Conservation (phyloP, 352 stramenopile species). For the Globisporangium uncinulatum region DNA sequence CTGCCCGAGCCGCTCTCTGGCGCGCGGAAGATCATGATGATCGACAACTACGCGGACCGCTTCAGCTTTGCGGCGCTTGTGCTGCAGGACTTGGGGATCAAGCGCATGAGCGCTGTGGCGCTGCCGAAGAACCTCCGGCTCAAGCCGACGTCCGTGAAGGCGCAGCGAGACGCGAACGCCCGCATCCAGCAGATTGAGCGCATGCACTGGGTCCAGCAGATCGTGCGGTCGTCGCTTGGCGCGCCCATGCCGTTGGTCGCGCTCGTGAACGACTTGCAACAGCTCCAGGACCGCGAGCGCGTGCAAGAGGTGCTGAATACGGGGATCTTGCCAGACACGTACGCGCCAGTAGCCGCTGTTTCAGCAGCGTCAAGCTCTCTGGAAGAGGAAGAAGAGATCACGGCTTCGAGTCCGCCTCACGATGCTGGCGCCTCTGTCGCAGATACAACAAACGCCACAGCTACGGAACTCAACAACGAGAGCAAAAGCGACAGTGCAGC, state of each 20-base stretch:
- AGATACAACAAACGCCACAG: neutral
- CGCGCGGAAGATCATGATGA: conserved; percentile 21
- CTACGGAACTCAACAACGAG: neutral
- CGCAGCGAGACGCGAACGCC: conserved; percentile 31
- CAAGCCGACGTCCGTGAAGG: conserved; percentile 14
- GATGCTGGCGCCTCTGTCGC: neutral
- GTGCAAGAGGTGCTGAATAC: conserved; percentile 33
- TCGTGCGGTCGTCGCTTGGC: conserved; percentile 15
- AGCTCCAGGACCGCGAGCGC: conserved; percentile 18
- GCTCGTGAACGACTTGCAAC: conserved; percentile 41
- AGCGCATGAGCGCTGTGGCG: conserved; percentile 17
- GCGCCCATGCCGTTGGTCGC: conserved; percentile 16
- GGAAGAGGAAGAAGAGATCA: neutral
- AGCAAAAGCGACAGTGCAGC: neutral
- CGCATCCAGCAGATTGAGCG: conserved; percentile 71
- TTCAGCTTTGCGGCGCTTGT: conserved; percentile 40
- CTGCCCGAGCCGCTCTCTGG: conserved; percentile 6
- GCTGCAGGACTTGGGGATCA: conserved; percentile 37
- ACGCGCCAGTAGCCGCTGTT: neutral
- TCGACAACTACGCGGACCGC: conserved; percentile 29
- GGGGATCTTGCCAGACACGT: conserved; percentile 20
- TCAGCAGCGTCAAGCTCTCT: neutral
- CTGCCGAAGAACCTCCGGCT: conserved; percentile 15
- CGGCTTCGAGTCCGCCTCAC: neutral
- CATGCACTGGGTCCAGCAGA: conserved; percentile 49